Conservation (phyloP, 140 eudicot species). For the Artemisia princeps region DNA sequence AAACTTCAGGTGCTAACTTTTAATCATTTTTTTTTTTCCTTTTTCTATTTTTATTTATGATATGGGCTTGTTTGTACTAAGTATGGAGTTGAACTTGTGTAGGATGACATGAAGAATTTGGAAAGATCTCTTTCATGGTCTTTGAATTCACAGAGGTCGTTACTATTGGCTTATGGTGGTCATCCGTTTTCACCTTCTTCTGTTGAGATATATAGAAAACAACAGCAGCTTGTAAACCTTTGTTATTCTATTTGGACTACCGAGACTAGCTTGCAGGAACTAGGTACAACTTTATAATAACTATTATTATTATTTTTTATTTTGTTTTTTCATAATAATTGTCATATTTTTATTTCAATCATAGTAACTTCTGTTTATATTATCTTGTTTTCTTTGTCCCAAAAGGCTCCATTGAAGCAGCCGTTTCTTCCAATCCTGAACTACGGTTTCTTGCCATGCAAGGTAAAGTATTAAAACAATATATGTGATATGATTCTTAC, state of each 20-base stretch:
- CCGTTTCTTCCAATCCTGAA: slow-evolving; percentile 45
- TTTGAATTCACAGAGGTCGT: slow-evolving; percentile 53
- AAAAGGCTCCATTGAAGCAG: slow-evolving; percentile 33
- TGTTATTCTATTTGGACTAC: slow-evolving; percentile 56
- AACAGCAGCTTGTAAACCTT: slow-evolving; percentile 42
- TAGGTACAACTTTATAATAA: slow-evolving; percentile 27
- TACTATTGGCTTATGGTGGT: slow-evolving; percentile 86
- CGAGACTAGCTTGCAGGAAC: slow-evolving; percentile 27
- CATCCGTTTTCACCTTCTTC: slow-evolving; percentile 71
- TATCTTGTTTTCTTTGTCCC: not conserved
- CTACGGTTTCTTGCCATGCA: slow-evolving; percentile 66
- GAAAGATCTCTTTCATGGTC: slow-evolving; percentile 38
- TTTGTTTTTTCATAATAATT: not conserved
- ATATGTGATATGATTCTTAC: not conserved
- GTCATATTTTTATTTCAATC: not conserved
- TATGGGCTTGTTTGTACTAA: not conserved
- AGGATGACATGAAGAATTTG: slow-evolving; percentile 42
- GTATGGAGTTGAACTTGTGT: slow-evolving; percentile 14
- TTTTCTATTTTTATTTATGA: not conserved
- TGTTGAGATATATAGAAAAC: slow-evolving; percentile 44
- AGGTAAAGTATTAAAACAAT: slow-evolving; percentile 37
- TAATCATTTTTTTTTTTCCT: slow-evolving; percentile 3
- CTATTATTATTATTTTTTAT: not conserved
- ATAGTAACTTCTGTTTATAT: no score
- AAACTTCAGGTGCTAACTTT: slow-evolving; percentile 44